A percentile compares a stretch with the other conserved stretches of the same genome.
Evolutionary conservation across 495 filamentous ascomycete species (phyloP).

Genomic region (Acidiella bohemica): DNA sequence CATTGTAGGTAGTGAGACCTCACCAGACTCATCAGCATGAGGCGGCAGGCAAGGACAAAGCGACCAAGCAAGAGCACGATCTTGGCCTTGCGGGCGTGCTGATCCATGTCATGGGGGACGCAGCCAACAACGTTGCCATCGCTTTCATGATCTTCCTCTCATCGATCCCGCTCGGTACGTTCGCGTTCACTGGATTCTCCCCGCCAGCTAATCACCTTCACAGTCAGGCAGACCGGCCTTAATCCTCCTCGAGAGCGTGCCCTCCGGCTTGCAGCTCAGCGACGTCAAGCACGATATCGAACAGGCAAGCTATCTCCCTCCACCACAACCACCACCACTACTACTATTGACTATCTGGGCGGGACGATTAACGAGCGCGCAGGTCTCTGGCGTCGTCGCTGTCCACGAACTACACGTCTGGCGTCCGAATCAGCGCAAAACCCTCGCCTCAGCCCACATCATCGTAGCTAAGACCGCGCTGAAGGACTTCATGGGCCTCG

Average conservation of each 20-base stretch:
- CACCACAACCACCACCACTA: too few species aligned
- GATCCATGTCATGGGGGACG: slow-evolving; percentile 38
- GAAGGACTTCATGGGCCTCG: slow-evolving; percentile 29
- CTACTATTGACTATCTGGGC: too few species aligned
- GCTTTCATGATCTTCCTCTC: slow-evolving; percentile 33
- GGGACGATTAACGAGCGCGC: too few species aligned
- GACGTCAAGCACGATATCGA: slow-evolving; percentile 29
- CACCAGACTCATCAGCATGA: background rate
- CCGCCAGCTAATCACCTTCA: too few species aligned
- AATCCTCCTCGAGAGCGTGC: slow-evolving; percentile 23
- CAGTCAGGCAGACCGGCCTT: slow-evolving; percentile 29
- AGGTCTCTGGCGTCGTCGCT: slow-evolving; percentile 34
- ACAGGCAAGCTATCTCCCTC: too few species aligned
- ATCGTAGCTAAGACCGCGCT: slow-evolving; percentile 33
- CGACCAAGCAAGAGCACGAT: slow-evolving; percentile 24
- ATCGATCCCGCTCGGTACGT: slow-evolving; percentile 29
- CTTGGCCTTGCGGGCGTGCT: slow-evolving; percentile 38
- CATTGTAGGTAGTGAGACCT: background rate
- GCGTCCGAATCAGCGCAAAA: slow-evolving; percentile 38
- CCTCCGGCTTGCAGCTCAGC: slow-evolving; percentile 15
- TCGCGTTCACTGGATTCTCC: too few species aligned
- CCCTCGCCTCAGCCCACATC: slow-evolving; percentile 38
- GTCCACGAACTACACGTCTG: slow-evolving; percentile 43
- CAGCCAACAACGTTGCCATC: slow-evolving; percentile 37
- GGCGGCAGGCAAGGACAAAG: background rate